Percentiles rank a stretch among this genome's conserved stretches.
Conservation (phyloP, 2,329 filamentous ascomycete species). For the Arachnopeziza araneosa region DNA sequence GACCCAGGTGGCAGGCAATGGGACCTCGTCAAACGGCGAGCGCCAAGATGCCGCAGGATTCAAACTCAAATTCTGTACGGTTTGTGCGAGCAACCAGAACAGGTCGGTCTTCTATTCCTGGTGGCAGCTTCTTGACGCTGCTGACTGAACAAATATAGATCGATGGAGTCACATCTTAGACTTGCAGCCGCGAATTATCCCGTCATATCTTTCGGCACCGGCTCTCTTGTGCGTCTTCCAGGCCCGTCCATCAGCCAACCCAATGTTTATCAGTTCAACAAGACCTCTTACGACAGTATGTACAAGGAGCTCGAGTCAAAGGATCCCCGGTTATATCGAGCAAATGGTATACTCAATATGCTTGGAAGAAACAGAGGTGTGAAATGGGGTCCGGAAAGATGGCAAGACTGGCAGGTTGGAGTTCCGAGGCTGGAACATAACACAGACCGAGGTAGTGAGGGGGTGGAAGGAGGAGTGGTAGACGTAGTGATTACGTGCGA, state of each 20-base stretch:
- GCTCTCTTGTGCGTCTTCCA: conserved; percentile 86
- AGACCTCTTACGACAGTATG: conserved; percentile 90
- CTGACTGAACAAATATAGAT: conserved; percentile 43
- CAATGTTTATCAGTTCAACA: conserved; percentile 98
- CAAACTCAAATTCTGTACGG: conserved; percentile 94
- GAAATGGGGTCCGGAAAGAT: conserved; percentile 93
- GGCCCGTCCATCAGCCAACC: conserved; percentile 88
- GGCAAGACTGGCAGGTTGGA: conserved; percentile 95
- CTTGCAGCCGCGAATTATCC: conserved; percentile 82
- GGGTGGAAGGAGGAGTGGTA: conserved; percentile 82
- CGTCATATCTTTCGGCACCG: conserved; percentile 97
- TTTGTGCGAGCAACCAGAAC: conserved; percentile 99
- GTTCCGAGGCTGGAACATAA: conserved; percentile 73
- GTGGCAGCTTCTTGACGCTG: not conserved
- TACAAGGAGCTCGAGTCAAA: conserved; percentile 85
- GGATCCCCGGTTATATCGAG: conserved; percentile 79
- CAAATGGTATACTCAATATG: conserved; percentile 95
- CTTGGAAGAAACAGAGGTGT: conserved; percentile 84
- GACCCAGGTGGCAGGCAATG: conserved; percentile 14
- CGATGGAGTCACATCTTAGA: conserved; percentile 98
- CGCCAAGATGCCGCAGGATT: conserved; percentile 44
- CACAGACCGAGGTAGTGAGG: conserved; percentile 69
- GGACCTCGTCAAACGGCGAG: conserved; percentile 17
- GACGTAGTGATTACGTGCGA: conserved; percentile 97
- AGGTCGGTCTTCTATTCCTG: conserved; percentile 46